A percentile compares a stretch with the other conserved stretches of the same genome.
Conservation (phyloP, 495 filamentous ascomycete species). For the Tuber umbilicatum region DNA sequence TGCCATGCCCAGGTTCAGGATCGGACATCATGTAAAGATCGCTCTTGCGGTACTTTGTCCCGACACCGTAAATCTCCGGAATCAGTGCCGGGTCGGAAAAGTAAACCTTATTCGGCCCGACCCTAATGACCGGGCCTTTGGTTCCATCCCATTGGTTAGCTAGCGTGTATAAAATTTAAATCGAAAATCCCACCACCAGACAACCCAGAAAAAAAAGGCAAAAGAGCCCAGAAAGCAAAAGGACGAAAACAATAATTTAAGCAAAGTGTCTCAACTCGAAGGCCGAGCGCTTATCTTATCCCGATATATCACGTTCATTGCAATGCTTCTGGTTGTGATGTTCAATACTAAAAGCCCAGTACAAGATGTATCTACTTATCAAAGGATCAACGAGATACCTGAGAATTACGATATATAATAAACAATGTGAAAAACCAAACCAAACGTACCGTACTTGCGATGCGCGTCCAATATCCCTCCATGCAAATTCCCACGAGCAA, state of each 20-base stretch:
- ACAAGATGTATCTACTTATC: neutral
- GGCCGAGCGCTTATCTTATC: neutral
- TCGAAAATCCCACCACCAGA: neutral
- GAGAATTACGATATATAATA: too few species aligned
- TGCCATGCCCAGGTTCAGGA: neutral
- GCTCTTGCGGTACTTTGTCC: neutral
- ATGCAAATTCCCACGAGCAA: neutral
- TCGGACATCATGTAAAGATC: neutral
- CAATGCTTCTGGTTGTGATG: neutral
- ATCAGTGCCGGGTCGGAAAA: constrained; percentile 6
- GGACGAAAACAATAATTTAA: neutral
- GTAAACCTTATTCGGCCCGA: constrained; percentile 4
- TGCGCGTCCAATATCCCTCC: neutral
- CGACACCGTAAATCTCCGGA: constrained; percentile 7
- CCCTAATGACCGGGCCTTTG: constrained; percentile 3
- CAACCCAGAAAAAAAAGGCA: too few species aligned
- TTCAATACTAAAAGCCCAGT: neutral
- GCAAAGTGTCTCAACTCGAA: neutral
- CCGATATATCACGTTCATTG: neutral
- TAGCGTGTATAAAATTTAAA: neutral
- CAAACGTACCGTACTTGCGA: neutral
- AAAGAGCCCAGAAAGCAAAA: neutral
- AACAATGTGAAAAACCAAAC: neutral
- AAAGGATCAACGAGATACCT: neutral
- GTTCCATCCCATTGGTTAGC: neutral